Evolutionary conservation across 257 asterid species (phyloP).

Genomic region (Solanum pinnatisectum): DNA sequence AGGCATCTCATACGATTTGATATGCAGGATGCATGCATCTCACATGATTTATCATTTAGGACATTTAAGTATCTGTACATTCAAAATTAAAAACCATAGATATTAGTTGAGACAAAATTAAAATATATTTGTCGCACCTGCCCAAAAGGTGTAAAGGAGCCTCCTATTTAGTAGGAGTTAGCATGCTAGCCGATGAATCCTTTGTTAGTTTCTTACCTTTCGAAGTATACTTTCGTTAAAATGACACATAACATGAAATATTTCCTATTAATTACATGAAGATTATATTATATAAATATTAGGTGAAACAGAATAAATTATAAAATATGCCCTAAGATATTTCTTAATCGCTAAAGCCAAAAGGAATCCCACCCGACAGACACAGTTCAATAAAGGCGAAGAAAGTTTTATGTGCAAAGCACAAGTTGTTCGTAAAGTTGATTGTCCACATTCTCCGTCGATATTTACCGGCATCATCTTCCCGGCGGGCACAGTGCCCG

Average conservation of each 20-base stretch:
- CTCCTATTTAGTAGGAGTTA: background rate
- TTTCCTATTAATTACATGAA: background rate
- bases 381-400: background rate
- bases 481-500: background rate
- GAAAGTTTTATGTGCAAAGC: background rate
- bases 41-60: background rate
- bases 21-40: background rate
- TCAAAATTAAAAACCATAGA: too few relatives aligned
- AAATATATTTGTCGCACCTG: too few relatives aligned
- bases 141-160: background rate
- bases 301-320: background rate
- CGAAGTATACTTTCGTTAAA: background rate
- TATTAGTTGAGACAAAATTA: too few relatives aligned
- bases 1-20: background rate
- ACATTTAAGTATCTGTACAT: accelerated
- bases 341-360: background rate
- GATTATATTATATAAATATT: background rate
- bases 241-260: background rate
- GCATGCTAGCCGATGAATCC: background rate
- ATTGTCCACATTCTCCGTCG: background rate
- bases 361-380: background rate
- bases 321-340: background rate
- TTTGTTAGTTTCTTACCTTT: background rate
- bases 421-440: background rate
- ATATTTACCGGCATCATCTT: background rate